phyloP scores from a whole-genome alignment of 345 rosid species.

The Populus euphratica region DNA sequence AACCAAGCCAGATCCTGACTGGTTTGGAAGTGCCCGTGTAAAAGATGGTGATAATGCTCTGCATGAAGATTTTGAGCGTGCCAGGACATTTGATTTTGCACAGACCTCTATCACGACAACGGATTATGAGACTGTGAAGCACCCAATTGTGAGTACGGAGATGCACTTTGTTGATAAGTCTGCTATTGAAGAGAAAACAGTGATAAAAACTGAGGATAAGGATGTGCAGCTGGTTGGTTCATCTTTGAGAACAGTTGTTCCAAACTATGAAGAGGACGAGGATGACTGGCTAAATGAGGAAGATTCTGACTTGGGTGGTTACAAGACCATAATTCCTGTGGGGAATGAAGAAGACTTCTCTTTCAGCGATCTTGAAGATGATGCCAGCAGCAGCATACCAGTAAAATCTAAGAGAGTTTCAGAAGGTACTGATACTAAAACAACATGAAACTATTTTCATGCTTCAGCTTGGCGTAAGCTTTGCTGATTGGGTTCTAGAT shows the following conservation, averaged over 20 bases:
- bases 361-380: constrained; percentile 36
- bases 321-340: constrained; percentile 14
- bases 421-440: constrained; percentile 15
- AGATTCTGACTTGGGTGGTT: constrained; percentile 26
- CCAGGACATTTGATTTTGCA: constrained; percentile 18
- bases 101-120: not conserved
- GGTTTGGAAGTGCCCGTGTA: constrained; percentile 38
- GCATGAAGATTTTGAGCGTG: constrained; percentile 24
- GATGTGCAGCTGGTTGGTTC: constrained; percentile 18
- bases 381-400: constrained; percentile 6
- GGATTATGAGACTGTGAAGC: constrained; percentile 21
- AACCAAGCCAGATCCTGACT: constrained; percentile 25
- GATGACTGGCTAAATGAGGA: constrained; percentile 31
- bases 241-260: constrained; percentile 13
- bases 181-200: constrained; percentile 22
- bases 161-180: constrained; percentile 24
- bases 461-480: constrained; percentile 22
- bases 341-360: constrained; percentile 33
- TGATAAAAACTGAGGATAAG: constrained; percentile 31
- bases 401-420: constrained; percentile 36
- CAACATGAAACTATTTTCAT: not conserved
- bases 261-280: constrained; percentile 22
- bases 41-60: constrained; percentile 15
- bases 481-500: constrained; percentile 16
- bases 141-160: constrained; percentile 12